Base-by-base conservation (phyloP, 2,329 filamentous ascomycete genomes). In the Aspergillus calidoustus region DNA sequence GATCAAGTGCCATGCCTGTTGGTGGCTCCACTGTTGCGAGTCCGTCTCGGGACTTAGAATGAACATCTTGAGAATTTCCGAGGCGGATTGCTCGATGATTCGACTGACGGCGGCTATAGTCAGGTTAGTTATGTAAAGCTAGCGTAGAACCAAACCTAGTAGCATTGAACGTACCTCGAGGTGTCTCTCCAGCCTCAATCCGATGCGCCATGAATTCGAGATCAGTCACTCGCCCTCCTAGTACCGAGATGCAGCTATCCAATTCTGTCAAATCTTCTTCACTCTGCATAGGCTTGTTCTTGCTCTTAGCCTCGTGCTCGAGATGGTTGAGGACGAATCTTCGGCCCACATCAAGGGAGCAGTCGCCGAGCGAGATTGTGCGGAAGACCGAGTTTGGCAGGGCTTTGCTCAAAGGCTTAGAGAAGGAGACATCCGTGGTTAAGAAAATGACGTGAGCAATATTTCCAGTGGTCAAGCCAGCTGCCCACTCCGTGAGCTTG, bases 361-460 rank as follows among this genome's bases (percentile, higher is more conserved):
- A 90, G 72, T 99, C 95, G 1, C 92, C 92, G 1, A 99, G 82
- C 0, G 91, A 87, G 41, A 97, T 89, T 54, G 92, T 90, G 58
- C 91, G 88, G 82, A 98, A 96, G 13, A 97, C 90, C 28, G 95
- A 87, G 71, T 97, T 94, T 0, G 95, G 95, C 22, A 99, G 83
- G 0, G 92, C 91, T 73, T 92, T 95, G 62, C 91, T 89, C 2
- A 98, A 82, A 0, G 91, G 89, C 75, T 98, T 98, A 54, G 91
- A 90, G 77, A 92, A 97, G 0, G 92, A 91, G 1, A 92, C 86
- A 66, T 98, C 94, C 60, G 90, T 92, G 0, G 94, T 97, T 43
- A 99, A 82, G 82, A 98, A 97, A 60, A 99, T 89, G 60, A 98
- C 93, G 75, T 98, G 95, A 0, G 94, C 94, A 48, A 96, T 85